Base-by-base conservation (phyloP, 371 early-diverging fungal genomes). In the Mucor velutinosus region DNA sequence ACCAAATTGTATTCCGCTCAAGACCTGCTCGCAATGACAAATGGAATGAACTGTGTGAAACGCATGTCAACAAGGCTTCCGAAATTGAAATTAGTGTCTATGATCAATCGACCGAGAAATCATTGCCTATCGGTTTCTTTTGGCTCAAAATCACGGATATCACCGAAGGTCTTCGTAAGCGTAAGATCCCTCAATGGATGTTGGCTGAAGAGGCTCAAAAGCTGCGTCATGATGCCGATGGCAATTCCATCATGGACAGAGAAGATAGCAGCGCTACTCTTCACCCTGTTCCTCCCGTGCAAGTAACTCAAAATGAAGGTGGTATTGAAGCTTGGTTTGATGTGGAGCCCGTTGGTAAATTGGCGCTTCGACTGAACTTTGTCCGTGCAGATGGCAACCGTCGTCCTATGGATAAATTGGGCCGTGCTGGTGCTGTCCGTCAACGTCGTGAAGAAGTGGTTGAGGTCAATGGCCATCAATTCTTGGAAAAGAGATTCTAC, bases 301-400 rank as follows among this genome's bases (percentile, higher is more conserved):
- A 64, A 39, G 65, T 66, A 15, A 65, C 39, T 19, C 58, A 23
- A 21, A 69, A 60, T 45, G 56, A 75, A 15, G 86, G 83, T 15
- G 92, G 94, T 37, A 87, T 93, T 59, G 86, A 90, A 61, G 88
- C 86, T 49, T 93, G 93, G 89, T 92, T 95, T 67, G 96, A 97
- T 64, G 88, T 97, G 62, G 97, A 97, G 70, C 97, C 97, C 25
- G 89, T 88, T 45, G 98, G 98, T 45, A 92, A 93, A 74, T 72
- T 97, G 33, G 83, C 81, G 39, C 79, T 96, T 60, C 85, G 89
- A 78, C 71, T 95, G 59, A 91, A 92, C 76, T 95, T 94, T 82
- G 85, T 77, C 10, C 71, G 77, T 57, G 69, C 74, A 43, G 69
- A 73, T n/a, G 76, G 79, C 14, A 84, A 78, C 25, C 78, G 79